Base-by-base conservation (phyloP, 371 early-diverging fungal species). In the Lichtheimia corymbifera region DNA sequence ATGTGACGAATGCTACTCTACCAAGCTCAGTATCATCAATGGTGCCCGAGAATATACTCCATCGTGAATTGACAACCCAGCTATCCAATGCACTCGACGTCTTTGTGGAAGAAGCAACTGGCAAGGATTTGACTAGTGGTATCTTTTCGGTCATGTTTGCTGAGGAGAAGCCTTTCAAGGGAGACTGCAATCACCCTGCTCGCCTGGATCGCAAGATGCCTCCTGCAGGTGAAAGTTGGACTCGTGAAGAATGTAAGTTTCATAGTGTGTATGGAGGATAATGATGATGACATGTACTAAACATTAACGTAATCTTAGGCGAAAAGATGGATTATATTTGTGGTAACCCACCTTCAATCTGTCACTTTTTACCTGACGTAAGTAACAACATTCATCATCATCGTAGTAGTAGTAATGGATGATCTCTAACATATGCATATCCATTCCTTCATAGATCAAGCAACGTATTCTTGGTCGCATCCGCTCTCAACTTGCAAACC, bases 291-390 rank as follows among this genome's bases (percentile, higher is more conserved):
- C n/a, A n/a, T n/a, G n/a, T n/a, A n/a, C n/a, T n/a, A n/a, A n/a
- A n/a, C n/a, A n/a, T 47, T 47, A 47, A 47, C 47, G 17, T 47
- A 7, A 5, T 17, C 0, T 12, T 61, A 77, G 78, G 78, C 62
- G 62, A 68, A 50, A 77, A 77, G 47, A 82, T 82, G 84, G 81
- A 87, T 56, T 85, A 85, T 52, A 82, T 85, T 60, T 87, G 88
- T 65, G 88, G 88, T 15, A 87, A 87, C 64, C 88, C 88, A 13
- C 88, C 88, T 15, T 83, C 86, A 15, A 83, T 87, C 56, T 87
- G 88, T 62, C 81, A 87, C 66, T 83, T 79, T 54, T 74, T 87
- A 66, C 50, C 55, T 25, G 30, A 42, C 25, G 73, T 73, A 69
- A 61, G 65, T 62, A n/a, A n/a, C 6, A 17, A 17, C n/a, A 4